Evolutionary conservation across 805 yeast genomes (phyloP).

Genomic region (Maudiozyma serrabonitensis): DNA sequence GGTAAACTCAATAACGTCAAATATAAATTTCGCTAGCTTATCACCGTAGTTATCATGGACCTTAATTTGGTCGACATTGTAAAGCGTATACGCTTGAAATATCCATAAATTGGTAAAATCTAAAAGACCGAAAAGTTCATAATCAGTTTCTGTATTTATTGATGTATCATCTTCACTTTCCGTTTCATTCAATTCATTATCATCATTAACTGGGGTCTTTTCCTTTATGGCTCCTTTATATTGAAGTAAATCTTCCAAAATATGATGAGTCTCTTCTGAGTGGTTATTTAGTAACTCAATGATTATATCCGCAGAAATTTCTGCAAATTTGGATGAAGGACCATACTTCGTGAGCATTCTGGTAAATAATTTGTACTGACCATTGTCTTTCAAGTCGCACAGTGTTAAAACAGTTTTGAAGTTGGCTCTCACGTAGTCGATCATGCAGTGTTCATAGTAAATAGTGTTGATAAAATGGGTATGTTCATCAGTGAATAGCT

Average conservation of each 20-base stretch:
- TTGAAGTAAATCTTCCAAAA: conserved; percentile 4
- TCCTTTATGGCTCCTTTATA: background rate
- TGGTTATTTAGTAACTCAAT: conserved; percentile 9
- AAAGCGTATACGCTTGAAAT: conserved; percentile 21
- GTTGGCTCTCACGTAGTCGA: conserved; percentile 17
- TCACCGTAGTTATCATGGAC: background rate
- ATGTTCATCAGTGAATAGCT: conserved; percentile 2
- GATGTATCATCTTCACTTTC: conserved; percentile 5
- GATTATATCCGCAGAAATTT: conserved; percentile 9
- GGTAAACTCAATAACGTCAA: conserved; percentile 14
- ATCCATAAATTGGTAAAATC: conserved; percentile 28
- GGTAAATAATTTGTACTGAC: conserved; percentile 11
- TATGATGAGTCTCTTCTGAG: background rate
- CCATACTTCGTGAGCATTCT: conserved; percentile 16
- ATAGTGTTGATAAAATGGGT: conserved; percentile 2
- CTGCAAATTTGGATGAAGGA: conserved; percentile 9
- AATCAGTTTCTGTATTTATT: conserved; percentile 1
- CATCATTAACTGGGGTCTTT: background rate
- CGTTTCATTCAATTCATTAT: background rate
- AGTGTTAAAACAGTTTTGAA: conserved; percentile 12
- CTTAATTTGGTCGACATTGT: conserved; percentile 7
- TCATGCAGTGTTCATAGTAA: conserved; percentile 15
- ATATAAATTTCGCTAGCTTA: conserved; percentile 10
- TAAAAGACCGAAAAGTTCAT: conserved; percentile 9
- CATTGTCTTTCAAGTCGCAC: conserved; percentile 6